A percentile compares a stretch with the other conserved stretches of the same genome.
Conservation (phyloP, 2,329 filamentous ascomycete species). For the Myriosclerotinia curreyana region DNA sequence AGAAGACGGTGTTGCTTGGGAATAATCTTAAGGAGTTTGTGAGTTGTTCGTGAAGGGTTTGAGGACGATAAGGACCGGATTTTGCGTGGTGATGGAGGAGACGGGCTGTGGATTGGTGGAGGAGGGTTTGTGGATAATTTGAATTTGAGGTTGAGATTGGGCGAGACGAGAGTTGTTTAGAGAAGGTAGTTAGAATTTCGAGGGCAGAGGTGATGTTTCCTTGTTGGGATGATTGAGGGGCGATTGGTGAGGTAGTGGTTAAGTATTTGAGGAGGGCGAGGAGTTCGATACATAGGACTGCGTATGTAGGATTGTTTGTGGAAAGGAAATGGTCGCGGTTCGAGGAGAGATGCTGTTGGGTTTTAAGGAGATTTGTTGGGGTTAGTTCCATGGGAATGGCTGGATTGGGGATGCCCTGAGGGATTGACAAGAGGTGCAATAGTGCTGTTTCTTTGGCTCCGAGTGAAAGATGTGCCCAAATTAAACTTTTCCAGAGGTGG, state of each 20-base stretch:
- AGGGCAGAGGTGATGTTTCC: slow-evolving; percentile 56
- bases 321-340: slow-evolving; percentile 56
- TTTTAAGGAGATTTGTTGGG: slow-evolving; percentile 47
- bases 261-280: slow-evolving; percentile 68
- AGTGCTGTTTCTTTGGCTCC: slow-evolving; percentile 38
- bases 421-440: slow-evolving; percentile 43
- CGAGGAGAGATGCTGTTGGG: slow-evolving; percentile 51
- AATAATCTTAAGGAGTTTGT: slow-evolving; percentile 59
- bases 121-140: slow-evolving; percentile 53
- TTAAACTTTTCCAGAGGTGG: slow-evolving; percentile 36
- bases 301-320: slow-evolving; percentile 46
- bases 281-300: slow-evolving; percentile 57
- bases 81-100: slow-evolving; percentile 64
- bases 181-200: slow-evolving; percentile 44
- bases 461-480: slow-evolving; percentile 34
- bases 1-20: slow-evolving; percentile 73
- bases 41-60: slow-evolving; percentile 61
- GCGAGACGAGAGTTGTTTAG: slow-evolving; percentile 45
- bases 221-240: slow-evolving; percentile 48
- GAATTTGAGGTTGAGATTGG: slow-evolving; percentile 30
- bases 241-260: slow-evolving; percentile 36
- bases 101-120: slow-evolving; percentile 65
- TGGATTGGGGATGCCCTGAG: slow-evolving; percentile 39
- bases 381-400: slow-evolving; percentile 27
- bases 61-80: slow-evolving; percentile 63